Evolutionary conservation across 2,329 filamentous ascomycete species (phyloP), one percentile per base, ranked within the genome.

Genomic region (Hirsutella thompsonii): DNA sequence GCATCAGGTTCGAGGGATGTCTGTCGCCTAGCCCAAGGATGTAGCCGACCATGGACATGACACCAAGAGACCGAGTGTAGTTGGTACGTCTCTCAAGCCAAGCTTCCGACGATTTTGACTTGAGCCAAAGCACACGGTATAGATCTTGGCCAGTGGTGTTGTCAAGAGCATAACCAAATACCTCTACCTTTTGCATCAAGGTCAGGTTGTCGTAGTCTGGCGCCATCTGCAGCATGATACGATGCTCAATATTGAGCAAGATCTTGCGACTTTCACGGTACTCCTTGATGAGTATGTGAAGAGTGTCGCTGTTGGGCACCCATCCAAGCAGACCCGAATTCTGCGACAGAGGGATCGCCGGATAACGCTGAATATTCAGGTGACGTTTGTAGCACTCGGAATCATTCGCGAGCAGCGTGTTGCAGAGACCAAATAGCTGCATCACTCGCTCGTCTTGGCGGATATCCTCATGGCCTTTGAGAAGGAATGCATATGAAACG

Each of bases 11-110:
- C 45, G 88, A 95, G 30, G 93, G 93, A 64, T 99, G 92, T 37
- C 93, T 81, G 65, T 99, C 92, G 41, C 92, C 92, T 13, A 99
- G 71, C 45, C 92, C 93, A 19, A 99, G 78, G 49, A 99, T 96
- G 61, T 99, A 99, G 47, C 92, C 92, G n/a, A 96, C 92, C 88
- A 99, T 98, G n/a, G 88, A 95, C 92, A 98, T 99, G 54, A 98
- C 92, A 52, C 87, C 92, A 2, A 98, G 72, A 1, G 90, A 96
- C 43, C 92, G 83, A 16, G 92, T 98, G 65, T 98, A 99, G 58
- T 94, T 98, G n/a, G 93, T 98, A 40, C 92, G 83, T 35, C 92
- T 77, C 61, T 96, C 92, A 28, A 99, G 79, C 92, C 92, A 99
- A 2, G 90, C 83, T 61, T 99, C 92, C 0, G 90, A 95, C 46